phyloP scores from a whole-genome alignment of 2,329 filamentous ascomycete genomes.

The Colletotrichum shisoi region DNA sequence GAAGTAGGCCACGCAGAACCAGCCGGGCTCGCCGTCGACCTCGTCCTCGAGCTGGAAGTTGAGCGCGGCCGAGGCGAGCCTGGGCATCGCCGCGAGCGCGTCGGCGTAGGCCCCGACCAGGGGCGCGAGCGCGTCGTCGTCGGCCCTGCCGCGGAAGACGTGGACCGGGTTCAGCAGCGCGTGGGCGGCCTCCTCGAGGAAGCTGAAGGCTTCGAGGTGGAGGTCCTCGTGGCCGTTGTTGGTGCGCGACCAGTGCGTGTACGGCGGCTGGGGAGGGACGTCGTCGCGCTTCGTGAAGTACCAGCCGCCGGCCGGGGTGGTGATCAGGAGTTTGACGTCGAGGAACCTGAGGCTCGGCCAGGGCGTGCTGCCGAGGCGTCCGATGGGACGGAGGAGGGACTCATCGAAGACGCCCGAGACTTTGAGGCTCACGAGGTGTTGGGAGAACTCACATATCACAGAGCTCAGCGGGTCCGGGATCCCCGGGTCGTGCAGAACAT shows the following conservation, averaged over 20 bases:
- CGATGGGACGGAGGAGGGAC: background rate
- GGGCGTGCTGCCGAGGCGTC: background rate
- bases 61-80: background rate
- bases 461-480: slow-evolving; percentile 10
- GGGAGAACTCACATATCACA: background rate
- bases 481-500: background rate
- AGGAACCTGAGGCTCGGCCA: slow-evolving; percentile 11
- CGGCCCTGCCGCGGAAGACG: slow-evolving; percentile 4
- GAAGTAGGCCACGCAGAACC: slow-evolving; percentile 10
- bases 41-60: slow-evolving; percentile 9
- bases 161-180: background rate
- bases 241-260: background rate
- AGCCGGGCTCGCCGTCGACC: slow-evolving; percentile 5
- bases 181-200: slow-evolving; percentile 3
- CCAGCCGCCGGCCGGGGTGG: background rate
- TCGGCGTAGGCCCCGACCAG: slow-evolving; percentile 3
- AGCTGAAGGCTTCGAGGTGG: background rate
- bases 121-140: background rate
- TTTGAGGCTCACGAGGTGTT: background rate
- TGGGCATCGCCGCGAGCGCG: slow-evolving; percentile 4
- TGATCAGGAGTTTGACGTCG: slow-evolving; percentile 1
- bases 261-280: background rate
- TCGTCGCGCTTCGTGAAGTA: slow-evolving; percentile 9
- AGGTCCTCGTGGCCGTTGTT: background rate
- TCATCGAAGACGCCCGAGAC: slow-evolving; percentile 3